A percentile compares a stretch with the other conserved stretches of the same genome.
These are phyloP conservation scores for Porcisia deanei DNA, from an alignment of 208 protist genomes.

Conservation along the genomic window DNA sequence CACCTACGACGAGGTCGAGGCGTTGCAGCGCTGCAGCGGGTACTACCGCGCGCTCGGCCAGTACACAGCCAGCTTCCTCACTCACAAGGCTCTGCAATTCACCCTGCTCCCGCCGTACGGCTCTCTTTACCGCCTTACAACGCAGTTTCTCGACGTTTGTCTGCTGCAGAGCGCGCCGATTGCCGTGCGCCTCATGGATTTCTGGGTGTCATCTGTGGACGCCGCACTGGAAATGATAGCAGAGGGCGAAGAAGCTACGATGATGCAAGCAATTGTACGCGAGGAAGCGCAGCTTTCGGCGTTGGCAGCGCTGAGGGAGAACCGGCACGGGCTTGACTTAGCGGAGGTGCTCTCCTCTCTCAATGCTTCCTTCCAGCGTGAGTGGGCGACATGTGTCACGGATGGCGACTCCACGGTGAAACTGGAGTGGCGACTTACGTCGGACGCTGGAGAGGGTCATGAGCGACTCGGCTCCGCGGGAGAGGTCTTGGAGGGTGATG, in stretches of 20 bases:
- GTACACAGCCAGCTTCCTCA: slow-evolving; percentile 61
- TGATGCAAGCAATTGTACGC: slow-evolving; percentile 13
- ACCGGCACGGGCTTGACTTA: slow-evolving; percentile 24
- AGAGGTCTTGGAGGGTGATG: not conserved
- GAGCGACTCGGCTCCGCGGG: not conserved
- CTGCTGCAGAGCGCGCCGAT: slow-evolving; percentile 61
- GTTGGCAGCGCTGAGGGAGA: slow-evolving; percentile 18
- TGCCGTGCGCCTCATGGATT: slow-evolving; percentile 48
- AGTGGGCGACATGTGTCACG: slow-evolving; percentile 52
- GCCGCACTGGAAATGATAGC: slow-evolving; percentile 27
- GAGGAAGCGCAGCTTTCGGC: slow-evolving; percentile 3
- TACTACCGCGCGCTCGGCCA: slow-evolving; percentile 67
- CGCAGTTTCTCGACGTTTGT: slow-evolving; percentile 66
- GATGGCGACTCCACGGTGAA: slow-evolving; percentile 38
- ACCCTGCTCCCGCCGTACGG: slow-evolving; percentile 75
- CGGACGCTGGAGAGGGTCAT: not conserved
- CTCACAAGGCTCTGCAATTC: slow-evolving; percentile 84
- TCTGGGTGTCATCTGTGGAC: slow-evolving; percentile 42
- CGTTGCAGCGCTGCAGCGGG: slow-evolving; percentile 50
- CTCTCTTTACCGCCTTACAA: slow-evolving; percentile 51
- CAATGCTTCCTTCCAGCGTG: slow-evolving; percentile 53
- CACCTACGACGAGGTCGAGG: slow-evolving; percentile 27
- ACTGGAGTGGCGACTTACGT: slow-evolving; percentile 23
- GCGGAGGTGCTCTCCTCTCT: slow-evolving; percentile 29
- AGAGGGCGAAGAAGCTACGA: slow-evolving; percentile 17